Percentiles rank a stretch among this genome's conserved stretches.
phyloP scores from a whole-genome alignment of 2,329 filamentous ascomycete genomes.

The Cercospora citrullina region DNA sequence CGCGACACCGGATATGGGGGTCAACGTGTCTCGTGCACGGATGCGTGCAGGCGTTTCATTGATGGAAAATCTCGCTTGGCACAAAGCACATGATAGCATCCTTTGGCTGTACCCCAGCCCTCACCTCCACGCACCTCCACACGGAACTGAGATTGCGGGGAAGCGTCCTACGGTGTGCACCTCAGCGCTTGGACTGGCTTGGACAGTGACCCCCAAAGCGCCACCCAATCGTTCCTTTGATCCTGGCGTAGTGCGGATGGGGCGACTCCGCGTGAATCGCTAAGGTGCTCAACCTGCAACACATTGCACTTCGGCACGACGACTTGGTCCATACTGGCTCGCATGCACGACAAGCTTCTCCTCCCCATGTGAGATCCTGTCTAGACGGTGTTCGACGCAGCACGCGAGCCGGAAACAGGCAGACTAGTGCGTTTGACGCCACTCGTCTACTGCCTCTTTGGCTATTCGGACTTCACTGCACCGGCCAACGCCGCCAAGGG shows the following conservation, averaged over 20 bases:
- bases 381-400: background rate
- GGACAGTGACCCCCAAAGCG: slow-evolving; percentile 1
- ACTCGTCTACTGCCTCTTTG: background rate
- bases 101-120: slow-evolving; percentile 4
- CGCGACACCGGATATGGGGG: background rate
- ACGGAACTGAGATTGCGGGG: background rate
- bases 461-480: slow-evolving; percentile 15
- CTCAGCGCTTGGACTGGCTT: background rate
- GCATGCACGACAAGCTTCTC: background rate
- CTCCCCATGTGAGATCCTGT: background rate
- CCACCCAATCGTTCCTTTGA: background rate
- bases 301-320: background rate
- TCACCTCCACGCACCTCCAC: slow-evolving; percentile 5
- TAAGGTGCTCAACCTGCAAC: background rate
- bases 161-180: background rate
- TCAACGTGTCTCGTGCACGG: background rate
- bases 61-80: slow-evolving; percentile 16
- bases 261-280: background rate
- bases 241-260: background rate
- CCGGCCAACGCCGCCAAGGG: slow-evolving; percentile 9
- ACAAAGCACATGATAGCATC: background rate
- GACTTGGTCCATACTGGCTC: background rate
- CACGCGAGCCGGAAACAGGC: background rate
- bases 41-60: background rate
- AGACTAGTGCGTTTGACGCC: background rate